Evolutionary conservation across 352 stramenopile genomes (phyloP).

Genomic region (Globisporangium canariense): DNA sequence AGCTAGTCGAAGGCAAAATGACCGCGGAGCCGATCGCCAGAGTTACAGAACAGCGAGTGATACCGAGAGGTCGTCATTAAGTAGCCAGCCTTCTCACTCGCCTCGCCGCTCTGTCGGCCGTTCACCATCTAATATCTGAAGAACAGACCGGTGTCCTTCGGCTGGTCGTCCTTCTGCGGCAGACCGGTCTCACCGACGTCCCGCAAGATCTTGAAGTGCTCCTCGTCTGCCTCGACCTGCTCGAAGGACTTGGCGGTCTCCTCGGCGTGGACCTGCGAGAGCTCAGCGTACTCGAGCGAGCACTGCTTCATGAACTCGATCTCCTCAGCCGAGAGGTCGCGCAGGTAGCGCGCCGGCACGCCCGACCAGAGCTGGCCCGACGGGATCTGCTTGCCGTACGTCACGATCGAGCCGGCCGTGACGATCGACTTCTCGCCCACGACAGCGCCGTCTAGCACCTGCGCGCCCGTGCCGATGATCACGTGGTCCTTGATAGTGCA

Average conservation of each 20-base stretch:
- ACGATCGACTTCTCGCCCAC: slow-evolving; percentile 88
- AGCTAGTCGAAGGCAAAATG: not conserved
- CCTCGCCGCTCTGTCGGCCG: not conserved
- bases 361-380: slow-evolving; percentile 88
- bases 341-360: slow-evolving; percentile 76
- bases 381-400: slow-evolving; percentile 83
- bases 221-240: slow-evolving; percentile 72
- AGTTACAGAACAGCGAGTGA: not conserved
- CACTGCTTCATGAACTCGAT: slow-evolving; percentile 89
- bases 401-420: slow-evolving; percentile 88
- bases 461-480: slow-evolving; percentile 90
- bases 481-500: slow-evolving; percentile 91
- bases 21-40: not conserved
- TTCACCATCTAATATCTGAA: slow-evolving; percentile 83
- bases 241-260: slow-evolving; percentile 85
- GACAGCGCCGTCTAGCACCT: slow-evolving; percentile 88
- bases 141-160: slow-evolving; percentile 80
- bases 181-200: slow-evolving; percentile 80
- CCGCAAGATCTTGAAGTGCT: slow-evolving; percentile 73
- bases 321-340: slow-evolving; percentile 82
- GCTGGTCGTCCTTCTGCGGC: slow-evolving; percentile 61
- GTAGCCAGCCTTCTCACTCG: not conserved
- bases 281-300: slow-evolving; percentile 82
- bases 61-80: not conserved
- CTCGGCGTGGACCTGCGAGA: slow-evolving; percentile 65